These are phyloP conservation scores for Neurospora sp. DNA, from an alignment of 495 filamentous ascomycete genomes.

Conservation along the genomic window DNA sequence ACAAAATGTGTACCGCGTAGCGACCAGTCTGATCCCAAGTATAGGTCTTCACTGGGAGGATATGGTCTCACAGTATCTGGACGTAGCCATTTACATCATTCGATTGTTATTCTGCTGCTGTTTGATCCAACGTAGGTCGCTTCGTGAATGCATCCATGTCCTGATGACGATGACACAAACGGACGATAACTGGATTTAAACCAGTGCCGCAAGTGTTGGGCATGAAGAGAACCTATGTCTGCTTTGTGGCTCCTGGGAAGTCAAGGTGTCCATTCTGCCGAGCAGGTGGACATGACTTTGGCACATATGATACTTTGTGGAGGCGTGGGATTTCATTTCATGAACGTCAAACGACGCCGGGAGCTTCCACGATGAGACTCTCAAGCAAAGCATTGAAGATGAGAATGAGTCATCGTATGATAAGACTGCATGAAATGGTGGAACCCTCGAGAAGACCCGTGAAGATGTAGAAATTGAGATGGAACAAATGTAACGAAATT, in stretches of 20 bases:
- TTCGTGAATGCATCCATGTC: not conserved
- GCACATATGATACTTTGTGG: not conserved
- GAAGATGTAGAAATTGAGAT: not conserved
- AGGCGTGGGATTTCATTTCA: not conserved
- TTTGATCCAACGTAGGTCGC: not conserved
- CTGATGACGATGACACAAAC: not conserved
- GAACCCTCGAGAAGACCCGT: not conserved
- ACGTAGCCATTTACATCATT: not conserved
- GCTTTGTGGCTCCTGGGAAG: not conserved
- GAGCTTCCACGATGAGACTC: not conserved
- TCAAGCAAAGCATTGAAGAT: not conserved
- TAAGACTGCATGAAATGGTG: not conserved
- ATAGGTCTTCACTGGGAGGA: not conserved
- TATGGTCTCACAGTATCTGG: not conserved
- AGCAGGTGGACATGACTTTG: not conserved
- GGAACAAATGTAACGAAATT: not conserved
- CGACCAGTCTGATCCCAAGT: not conserved
- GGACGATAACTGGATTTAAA: not conserved
- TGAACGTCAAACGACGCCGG: not conserved
- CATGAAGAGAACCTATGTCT: not conserved
- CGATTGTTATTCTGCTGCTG: not conserved
- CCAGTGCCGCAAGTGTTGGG: not conserved
- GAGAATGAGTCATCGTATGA: not conserved
- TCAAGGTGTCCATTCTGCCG: not conserved
- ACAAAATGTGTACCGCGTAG: not conserved